Conservation (phyloP, 225 moss, liverwort and hornwort genomes). For the Thuidium tamariscinum region DNA sequence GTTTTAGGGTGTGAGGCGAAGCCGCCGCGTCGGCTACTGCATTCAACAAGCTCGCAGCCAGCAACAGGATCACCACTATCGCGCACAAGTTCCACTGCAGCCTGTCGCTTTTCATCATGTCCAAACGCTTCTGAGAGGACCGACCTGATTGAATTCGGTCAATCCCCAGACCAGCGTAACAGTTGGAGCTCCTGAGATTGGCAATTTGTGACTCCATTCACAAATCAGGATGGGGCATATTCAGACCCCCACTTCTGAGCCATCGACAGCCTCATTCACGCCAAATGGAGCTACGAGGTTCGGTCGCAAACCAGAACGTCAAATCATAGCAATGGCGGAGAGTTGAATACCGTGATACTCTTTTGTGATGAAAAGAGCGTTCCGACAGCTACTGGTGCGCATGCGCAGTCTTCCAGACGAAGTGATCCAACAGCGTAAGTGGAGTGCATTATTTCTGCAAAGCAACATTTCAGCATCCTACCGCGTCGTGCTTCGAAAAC, state of each 20-base stretch:
- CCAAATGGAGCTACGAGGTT: neutral
- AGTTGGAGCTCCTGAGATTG: neutral
- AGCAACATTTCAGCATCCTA: neutral
- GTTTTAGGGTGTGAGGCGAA: neutral
- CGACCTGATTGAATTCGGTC: neutral
- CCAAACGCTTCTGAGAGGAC: neutral
- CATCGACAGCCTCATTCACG: neutral
- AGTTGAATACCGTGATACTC: neutral
- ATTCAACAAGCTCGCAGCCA: conserved; percentile 3
- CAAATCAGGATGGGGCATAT: neutral
- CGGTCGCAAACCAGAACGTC: neutral
- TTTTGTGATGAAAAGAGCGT: neutral
- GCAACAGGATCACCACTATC: neutral
- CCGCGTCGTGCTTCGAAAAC: neutral
- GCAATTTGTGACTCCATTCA: neutral
- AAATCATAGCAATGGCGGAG: neutral
- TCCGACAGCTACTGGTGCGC: neutral
- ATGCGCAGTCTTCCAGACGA: neutral
- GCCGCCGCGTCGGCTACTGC: neutral
- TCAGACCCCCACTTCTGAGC: neutral
- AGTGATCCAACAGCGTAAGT: neutral
- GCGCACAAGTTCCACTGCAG: neutral
- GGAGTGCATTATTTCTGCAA: neutral
- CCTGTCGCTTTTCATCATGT: neutral
- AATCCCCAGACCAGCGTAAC: neutral